Evolutionary conservation across 768 basidiomycete species (phyloP).

Genomic region (Austroboletus eburneus): DNA sequence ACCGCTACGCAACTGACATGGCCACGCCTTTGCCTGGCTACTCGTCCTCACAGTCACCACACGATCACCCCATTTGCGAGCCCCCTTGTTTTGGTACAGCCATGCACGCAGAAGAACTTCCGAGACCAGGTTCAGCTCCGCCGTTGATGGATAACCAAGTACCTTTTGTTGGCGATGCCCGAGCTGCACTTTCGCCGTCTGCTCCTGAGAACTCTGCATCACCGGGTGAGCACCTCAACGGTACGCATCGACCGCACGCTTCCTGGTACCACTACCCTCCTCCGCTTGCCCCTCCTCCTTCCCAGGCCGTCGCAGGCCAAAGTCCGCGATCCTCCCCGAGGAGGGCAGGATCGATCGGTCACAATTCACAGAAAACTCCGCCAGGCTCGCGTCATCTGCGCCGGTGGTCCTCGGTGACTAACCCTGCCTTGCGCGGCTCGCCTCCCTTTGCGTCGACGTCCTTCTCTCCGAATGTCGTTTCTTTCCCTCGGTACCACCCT

Average conservation of each 20-base stretch:
- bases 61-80: constrained; percentile 24
- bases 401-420: constrained; percentile 30
- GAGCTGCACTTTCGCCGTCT: constrained; percentile 17
- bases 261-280: constrained; percentile 17
- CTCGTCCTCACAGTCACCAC: constrained; percentile 29
- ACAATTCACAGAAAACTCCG: constrained; percentile 28
- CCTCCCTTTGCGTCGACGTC: constrained; percentile 2
- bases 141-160: constrained; percentile 27
- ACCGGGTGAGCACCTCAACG: constrained; percentile 14
- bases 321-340: constrained; percentile 32
- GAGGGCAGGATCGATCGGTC: constrained; percentile 31
- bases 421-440: constrained; percentile 23
- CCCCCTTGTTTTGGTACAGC: constrained; percentile 26
- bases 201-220: constrained; percentile 10
- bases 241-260: constrained; percentile 7
- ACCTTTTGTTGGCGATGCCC: constrained; percentile 26
- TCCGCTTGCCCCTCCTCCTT: no score
- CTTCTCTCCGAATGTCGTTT: constrained; percentile 12
- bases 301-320: constrained; percentile 18
- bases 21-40: constrained; percentile 28
- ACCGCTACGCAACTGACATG: constrained; percentile 13
- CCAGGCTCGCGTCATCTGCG: constrained; percentile 26
- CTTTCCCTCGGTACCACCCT: constrained; percentile 16
- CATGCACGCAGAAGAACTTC: constrained; percentile 19
- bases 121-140: constrained; percentile 27